phyloP scores from a whole-genome alignment of 2,329 filamentous ascomycete species.

The Fonsecaea pugnacius region DNA sequence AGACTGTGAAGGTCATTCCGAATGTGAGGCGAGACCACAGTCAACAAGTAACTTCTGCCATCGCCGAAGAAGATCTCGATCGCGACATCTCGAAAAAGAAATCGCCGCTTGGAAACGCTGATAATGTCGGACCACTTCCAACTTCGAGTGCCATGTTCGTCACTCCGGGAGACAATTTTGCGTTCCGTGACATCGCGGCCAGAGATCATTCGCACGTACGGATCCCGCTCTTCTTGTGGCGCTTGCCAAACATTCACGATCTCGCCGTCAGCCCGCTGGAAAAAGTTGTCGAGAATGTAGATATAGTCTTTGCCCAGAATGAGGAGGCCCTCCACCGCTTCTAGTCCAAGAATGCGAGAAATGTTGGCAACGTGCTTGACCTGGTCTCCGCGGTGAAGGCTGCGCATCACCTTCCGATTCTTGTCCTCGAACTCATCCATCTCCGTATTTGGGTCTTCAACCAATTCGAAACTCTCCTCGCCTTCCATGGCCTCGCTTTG shows the following conservation, averaged over 20 bases:
- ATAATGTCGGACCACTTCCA: conserved; percentile 96
- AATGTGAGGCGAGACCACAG: conserved; percentile 71
- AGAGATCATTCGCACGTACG: conserved; percentile 91
- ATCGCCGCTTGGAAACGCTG: conserved; percentile 92
- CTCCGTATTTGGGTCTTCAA: conserved; percentile 87
- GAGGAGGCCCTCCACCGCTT: conserved; percentile 89
- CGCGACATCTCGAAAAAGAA: conserved; percentile 91
- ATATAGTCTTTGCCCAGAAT: conserved; percentile 90
- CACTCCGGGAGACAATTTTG: conserved; percentile 51
- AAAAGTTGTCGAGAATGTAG: conserved; percentile 95
- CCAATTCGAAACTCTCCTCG: conserved; percentile 94
- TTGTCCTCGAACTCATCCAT: conserved; percentile 93
- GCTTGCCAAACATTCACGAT: conserved; percentile 97
- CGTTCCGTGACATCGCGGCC: conserved; percentile 69
- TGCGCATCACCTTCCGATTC: conserved; percentile 96
- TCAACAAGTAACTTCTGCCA: conserved; percentile 90
- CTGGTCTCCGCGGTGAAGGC: conserved; percentile 83
- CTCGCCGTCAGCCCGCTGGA: conserved; percentile 91
- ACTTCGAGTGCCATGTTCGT: conserved; percentile 80
- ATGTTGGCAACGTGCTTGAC: conserved; percentile 96
- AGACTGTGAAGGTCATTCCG: conserved; percentile 81
- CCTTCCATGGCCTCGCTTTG: conserved; percentile 51
- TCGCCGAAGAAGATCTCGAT: conserved; percentile 98
- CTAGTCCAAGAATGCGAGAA: conserved; percentile 88
- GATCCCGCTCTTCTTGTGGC: conserved; percentile 86